A percentile compares a stretch with the other conserved stretches of the same genome.
These are phyloP conservation scores for Coemansia sp. DNA, from an alignment of 192 early-diverging fungal species.

Conservation along the genomic window DNA sequence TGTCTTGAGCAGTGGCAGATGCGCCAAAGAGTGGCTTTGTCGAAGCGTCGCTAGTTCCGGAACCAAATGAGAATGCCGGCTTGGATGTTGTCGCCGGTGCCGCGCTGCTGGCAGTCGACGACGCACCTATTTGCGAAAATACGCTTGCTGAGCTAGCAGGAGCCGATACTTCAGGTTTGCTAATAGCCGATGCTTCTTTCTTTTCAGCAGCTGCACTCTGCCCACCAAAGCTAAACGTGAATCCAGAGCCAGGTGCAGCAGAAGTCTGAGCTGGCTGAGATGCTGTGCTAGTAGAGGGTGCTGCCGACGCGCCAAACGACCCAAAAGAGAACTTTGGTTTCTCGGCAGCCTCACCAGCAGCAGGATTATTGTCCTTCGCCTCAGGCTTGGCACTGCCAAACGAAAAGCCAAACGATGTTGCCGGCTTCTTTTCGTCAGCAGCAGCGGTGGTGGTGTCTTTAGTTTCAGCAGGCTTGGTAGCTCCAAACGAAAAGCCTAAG, in stretches of 20 bases:
- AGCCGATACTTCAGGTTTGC: neutral
- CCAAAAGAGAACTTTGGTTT: slow-evolving; percentile 19
- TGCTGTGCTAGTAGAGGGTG: neutral
- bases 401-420: neutral
- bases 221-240: slow-evolving; percentile 20
- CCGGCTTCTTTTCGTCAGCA: neutral
- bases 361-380: neutral
- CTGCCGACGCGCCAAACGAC: slow-evolving; percentile 4
- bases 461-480: slow-evolving; percentile 2
- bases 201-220: neutral
- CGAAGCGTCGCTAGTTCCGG: neutral
- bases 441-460: neutral
- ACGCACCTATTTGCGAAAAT: neutral
- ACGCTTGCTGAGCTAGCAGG: neutral
- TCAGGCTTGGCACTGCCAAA: slow-evolving; percentile 3
- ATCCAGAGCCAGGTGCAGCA: neutral
- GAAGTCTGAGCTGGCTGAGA: neutral
- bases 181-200: neutral
- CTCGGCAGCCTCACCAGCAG: too few relatives aligned
- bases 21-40: slow-evolving; percentile 5
- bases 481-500: neutral
- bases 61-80: slow-evolving; percentile 22
- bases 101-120: neutral
- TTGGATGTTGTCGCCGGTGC: slow-evolving; percentile 1
- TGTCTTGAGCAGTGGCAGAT: neutral